Conservation (phyloP, 2,329 filamentous ascomycete species). For the Aureobasidium lini region DNA sequence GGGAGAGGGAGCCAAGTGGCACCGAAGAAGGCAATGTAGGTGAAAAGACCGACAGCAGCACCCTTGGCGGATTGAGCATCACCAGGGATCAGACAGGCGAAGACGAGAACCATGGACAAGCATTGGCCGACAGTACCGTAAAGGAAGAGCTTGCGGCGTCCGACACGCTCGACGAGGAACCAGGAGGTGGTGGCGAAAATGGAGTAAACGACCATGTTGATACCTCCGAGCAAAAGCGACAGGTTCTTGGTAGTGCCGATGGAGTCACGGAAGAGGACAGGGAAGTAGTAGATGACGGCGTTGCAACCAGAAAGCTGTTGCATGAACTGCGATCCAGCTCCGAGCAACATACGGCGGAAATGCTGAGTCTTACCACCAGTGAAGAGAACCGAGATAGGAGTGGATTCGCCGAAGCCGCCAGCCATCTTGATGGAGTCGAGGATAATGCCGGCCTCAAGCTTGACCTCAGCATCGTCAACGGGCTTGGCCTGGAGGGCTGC, state of each 20-base stretch:
- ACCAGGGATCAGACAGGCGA: slow-evolving; percentile 35
- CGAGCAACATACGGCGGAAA: slow-evolving; percentile 56
- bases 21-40: slow-evolving; percentile 62
- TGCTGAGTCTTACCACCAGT: slow-evolving; percentile 56
- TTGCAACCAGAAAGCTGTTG: slow-evolving; percentile 53
- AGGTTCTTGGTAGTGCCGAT: slow-evolving; percentile 41
- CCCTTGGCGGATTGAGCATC: slow-evolving; percentile 29
- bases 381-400: slow-evolving; percentile 47
- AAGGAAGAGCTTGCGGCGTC: slow-evolving; percentile 38
- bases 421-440: slow-evolving; percentile 46
- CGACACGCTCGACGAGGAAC: slow-evolving; percentile 59
- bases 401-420: slow-evolving; percentile 34
- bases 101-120: slow-evolving; percentile 44
- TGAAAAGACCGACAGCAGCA: slow-evolving; percentile 56
- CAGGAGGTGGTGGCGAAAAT: slow-evolving; percentile 53
- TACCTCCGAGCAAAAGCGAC: slow-evolving; percentile 37
- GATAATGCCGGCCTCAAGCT: slow-evolving; percentile 56
- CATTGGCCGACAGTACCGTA: slow-evolving; percentile 43
- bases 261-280: slow-evolving; percentile 38
- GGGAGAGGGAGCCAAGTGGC: slow-evolving; percentile 39
- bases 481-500: slow-evolving; percentile 15
- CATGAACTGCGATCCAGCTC: slow-evolving; percentile 52
- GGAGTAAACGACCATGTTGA: slow-evolving; percentile 51
- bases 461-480: slow-evolving; percentile 14
- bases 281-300: slow-evolving; percentile 39